Conservation (phyloP, 1,284 basidiomycete genomes). For the Dichomitus squalens region DNA sequence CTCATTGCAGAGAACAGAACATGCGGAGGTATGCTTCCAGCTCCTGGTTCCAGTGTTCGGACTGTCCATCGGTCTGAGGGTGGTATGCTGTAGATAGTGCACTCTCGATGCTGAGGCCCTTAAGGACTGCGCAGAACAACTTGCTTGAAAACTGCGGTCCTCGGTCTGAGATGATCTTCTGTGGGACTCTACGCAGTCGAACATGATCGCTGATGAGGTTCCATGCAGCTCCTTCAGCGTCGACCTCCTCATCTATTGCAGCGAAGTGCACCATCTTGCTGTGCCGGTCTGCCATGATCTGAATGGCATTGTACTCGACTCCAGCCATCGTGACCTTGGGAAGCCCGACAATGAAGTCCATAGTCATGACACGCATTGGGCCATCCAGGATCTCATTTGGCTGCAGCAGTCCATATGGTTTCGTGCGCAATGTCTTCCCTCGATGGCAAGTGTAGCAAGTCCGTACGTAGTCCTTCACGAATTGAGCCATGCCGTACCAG, state of each 20-base stretch:
- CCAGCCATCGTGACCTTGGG: conserved; percentile 30
- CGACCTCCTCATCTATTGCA: neutral
- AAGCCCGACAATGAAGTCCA: conserved; percentile 41
- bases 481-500: conserved; percentile 29
- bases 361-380: conserved; percentile 25
- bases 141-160: neutral
- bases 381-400: conserved; percentile 3
- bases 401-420: conserved; percentile 6
- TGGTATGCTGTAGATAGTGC: conserved; percentile 29
- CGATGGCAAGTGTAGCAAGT: conserved; percentile 42
- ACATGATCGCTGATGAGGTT: conserved; percentile 14
- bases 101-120: conserved; percentile 7
- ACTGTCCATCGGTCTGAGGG: no score
- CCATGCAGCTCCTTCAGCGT: conserved; percentile 2
- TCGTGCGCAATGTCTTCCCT: conserved; percentile 30
- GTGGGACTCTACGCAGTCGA: conserved; percentile 29
- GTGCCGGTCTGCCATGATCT: no score
- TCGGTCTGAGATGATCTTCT: conserved; percentile 35
- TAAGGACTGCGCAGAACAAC: conserved; percentile 5
- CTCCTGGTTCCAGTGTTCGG: conserved; percentile 32
- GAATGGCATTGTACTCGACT: no score
- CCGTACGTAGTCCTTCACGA: conserved; percentile 35
- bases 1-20: conserved; percentile 3
- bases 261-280: no score
- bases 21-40: conserved; percentile 28